Conservation (phyloP, 768 basidiomycete species). For the Strobilomyces dryophilus region DNA sequence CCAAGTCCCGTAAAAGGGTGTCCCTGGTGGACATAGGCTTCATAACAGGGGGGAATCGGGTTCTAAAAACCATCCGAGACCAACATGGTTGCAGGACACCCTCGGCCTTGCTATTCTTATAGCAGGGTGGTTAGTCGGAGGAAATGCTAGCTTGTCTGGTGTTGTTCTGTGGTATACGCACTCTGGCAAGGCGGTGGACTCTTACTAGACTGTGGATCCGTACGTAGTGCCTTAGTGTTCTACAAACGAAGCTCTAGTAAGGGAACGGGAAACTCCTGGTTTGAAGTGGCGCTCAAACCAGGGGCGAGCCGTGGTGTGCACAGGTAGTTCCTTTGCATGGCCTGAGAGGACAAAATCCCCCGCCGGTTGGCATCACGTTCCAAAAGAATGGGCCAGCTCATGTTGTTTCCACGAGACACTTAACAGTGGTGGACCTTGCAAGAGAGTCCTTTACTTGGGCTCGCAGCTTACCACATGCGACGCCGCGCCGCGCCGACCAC, state of each 20-base stretch:
- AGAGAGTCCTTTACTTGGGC: neutral
- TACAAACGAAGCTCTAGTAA: slow-evolving; percentile 5
- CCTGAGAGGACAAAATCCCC: slow-evolving; percentile 6
- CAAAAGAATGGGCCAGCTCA: neutral
- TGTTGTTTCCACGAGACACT: neutral
- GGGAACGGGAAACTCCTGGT: neutral
- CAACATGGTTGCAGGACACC: slow-evolving; percentile 2
- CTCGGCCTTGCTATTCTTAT: neutral
- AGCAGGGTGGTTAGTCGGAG: neutral
- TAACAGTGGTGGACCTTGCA: neutral
- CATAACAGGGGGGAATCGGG: neutral
- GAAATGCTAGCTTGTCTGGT: too few species aligned
- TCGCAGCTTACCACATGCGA: slow-evolving; percentile 2
- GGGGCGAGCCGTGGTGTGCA: neutral
- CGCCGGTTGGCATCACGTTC: neutral
- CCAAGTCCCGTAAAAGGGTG: neutral
- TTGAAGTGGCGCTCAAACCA: neutral
- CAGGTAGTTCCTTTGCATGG: slow-evolving; percentile 1
- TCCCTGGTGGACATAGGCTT: slow-evolving; percentile 1
- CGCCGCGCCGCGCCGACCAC: slow-evolving; percentile 11
- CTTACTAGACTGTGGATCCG: neutral
- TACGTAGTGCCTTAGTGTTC: neutral
- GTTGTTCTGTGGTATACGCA: neutral
- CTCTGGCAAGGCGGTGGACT: neutral
- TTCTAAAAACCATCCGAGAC: slow-evolving; percentile 6